Percentiles rank a stretch among this genome's conserved stretches.
Evolutionary conservation across 2,329 filamentous ascomycete genomes (phyloP).

Genomic region (Phyllosticta paracitricarpa): DNA sequence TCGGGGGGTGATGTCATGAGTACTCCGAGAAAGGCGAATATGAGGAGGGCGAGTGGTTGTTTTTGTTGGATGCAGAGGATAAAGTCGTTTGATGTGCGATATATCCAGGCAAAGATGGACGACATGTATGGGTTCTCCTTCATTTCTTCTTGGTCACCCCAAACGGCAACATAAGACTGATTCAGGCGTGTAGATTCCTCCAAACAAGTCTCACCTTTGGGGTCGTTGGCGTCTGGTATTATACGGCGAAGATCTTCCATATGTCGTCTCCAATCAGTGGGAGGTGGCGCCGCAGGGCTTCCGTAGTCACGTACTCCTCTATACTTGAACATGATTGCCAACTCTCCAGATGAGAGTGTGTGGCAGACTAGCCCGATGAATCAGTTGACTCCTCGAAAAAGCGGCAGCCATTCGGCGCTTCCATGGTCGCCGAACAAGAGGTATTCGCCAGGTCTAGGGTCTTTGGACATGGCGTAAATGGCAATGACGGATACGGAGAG

Average conservation of each 20-base stretch:
- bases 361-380: neutral
- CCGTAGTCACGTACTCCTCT: neutral
- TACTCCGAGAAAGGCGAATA: neutral
- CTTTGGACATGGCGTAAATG: neutral
- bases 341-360: neutral
- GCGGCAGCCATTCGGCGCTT: neutral
- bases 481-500: neutral
- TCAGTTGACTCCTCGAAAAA: slow-evolving; percentile 1
- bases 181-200: neutral
- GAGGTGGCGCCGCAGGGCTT: neutral
- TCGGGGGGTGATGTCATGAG: neutral
- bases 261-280: neutral
- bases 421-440: neutral
- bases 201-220: neutral
- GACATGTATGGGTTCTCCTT: neutral
- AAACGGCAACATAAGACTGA: neutral
- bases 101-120: neutral
- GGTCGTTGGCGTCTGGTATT: neutral
- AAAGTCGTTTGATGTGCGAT: slow-evolving; percentile 1
- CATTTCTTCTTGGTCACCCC: neutral
- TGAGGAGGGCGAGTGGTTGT: slow-evolving; percentile 5
- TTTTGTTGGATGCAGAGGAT: slow-evolving; percentile 6
- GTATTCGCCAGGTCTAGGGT: neutral
- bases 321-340: neutral
- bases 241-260: neutral